A percentile compares a stretch with the other conserved stretches of the same genome.
phyloP scores from a whole-genome alignment of 2,329 filamentous ascomycete species.

The Beauveria sp. region DNA sequence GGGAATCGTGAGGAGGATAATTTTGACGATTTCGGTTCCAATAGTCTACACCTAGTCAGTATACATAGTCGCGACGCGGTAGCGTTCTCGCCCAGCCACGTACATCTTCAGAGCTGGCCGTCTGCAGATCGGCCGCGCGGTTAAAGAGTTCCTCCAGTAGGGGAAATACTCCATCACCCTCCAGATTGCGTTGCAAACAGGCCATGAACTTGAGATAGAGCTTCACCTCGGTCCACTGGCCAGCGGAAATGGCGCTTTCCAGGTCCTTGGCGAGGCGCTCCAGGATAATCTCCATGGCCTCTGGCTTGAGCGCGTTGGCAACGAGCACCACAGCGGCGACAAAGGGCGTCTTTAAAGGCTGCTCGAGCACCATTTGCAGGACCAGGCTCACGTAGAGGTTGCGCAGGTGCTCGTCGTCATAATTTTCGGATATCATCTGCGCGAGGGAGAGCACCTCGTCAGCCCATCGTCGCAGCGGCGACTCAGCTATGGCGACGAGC shows the following conservation, averaged over 20 bases:
- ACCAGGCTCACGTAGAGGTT: constrained; percentile 65
- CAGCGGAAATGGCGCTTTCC: constrained; percentile 60
- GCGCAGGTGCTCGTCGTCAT: constrained; percentile 74
- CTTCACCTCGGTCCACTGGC: constrained; percentile 88
- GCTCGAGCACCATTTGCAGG: constrained; percentile 74
- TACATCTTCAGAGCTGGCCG: constrained; percentile 86
- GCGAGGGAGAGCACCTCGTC: constrained; percentile 72
- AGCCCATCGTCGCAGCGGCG: constrained; percentile 67
- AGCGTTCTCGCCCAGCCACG: constrained; percentile 28
- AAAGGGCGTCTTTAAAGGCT: constrained; percentile 97
- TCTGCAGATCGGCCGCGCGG: constrained; percentile 87
- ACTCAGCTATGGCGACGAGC: constrained; percentile 74
- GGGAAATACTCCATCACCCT: constrained; percentile 78
- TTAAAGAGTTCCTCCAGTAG: constrained; percentile 85
- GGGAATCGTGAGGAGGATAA: constrained; percentile 89
- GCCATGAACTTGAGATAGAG: constrained; percentile 81
- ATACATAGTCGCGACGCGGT: not conserved
- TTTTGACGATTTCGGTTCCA: constrained; percentile 85
- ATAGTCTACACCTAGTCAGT: constrained; percentile 40
- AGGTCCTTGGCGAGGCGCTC: constrained; percentile 51
- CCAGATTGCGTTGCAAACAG: constrained; percentile 72
- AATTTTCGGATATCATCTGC: constrained; percentile 70
- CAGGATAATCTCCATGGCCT: constrained; percentile 66
- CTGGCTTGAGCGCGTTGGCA: constrained; percentile 68
- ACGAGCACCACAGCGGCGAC: constrained; percentile 76